phyloP scores from a whole-genome alignment of 805 yeast genomes.

The Wickerhamiella shivajii region DNA sequence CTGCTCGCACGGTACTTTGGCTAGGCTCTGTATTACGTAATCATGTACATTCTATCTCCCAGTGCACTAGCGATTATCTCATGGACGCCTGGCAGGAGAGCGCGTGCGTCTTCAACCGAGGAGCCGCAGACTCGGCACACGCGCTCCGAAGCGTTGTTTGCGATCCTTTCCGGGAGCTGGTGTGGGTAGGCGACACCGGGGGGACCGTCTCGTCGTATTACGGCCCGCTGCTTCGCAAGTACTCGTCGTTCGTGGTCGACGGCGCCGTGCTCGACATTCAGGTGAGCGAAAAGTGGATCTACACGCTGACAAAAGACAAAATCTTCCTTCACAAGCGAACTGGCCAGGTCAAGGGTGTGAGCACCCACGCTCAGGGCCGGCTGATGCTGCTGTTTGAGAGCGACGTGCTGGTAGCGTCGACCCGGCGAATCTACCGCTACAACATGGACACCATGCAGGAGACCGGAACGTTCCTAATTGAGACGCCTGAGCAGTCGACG shows the following conservation, averaged over 20 bases:
- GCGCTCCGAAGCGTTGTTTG: slow-evolving; percentile 6
- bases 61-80: no score
- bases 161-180: slow-evolving; percentile 33
- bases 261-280: slow-evolving; percentile 38
- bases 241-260: slow-evolving; percentile 39
- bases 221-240: slow-evolving; percentile 37
- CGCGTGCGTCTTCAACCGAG: slow-evolving; percentile 8
- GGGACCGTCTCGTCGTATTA: slow-evolving; percentile 31
- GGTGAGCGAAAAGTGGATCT: slow-evolving; percentile 41
- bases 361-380: slow-evolving; percentile 19
- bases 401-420: slow-evolving; percentile 25
- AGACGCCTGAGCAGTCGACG: slow-evolving; percentile 12
- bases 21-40: neutral
- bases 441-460: slow-evolving; percentile 27
- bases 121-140: neutral
- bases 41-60: no score
- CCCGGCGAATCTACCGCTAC: slow-evolving; percentile 21
- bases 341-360: slow-evolving; percentile 34
- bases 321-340: slow-evolving; percentile 41
- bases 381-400: slow-evolving; percentile 21
- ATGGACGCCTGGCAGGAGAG: slow-evolving; percentile 20
- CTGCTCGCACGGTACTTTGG: slow-evolving; percentile 37
- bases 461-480: slow-evolving; percentile 20
- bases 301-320: slow-evolving; percentile 39
- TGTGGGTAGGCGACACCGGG: slow-evolving; percentile 66